phyloP scores from a whole-genome alignment of 2,329 filamentous ascomycete genomes.

The Pestalotiopsis sp. region DNA sequence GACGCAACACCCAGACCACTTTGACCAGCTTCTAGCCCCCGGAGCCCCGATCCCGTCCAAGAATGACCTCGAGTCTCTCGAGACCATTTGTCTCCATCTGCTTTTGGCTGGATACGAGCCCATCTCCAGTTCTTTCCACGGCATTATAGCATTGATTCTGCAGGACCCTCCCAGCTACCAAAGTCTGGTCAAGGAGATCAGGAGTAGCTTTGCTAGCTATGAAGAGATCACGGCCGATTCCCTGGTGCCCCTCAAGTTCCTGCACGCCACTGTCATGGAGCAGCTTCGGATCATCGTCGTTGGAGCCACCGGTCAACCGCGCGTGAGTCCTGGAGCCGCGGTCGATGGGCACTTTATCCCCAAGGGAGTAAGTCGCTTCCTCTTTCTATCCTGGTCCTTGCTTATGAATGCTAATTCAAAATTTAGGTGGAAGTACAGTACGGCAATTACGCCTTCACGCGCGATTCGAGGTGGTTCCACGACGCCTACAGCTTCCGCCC shows the following conservation, averaged over 20 bases:
- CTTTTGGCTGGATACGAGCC: slow-evolving; percentile 21
- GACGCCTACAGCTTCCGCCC: slow-evolving; percentile 14
- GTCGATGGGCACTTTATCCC: slow-evolving; percentile 23
- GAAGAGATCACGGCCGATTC: slow-evolving; percentile 19
- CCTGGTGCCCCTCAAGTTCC: slow-evolving; percentile 17
- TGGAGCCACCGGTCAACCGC: slow-evolving; percentile 18
- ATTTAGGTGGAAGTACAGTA: background rate
- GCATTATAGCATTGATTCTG: slow-evolving; percentile 12
- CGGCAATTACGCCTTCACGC: background rate
- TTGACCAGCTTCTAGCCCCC: slow-evolving; percentile 21
- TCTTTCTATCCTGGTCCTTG: too few species aligned
- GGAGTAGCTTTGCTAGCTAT: slow-evolving; percentile 19
- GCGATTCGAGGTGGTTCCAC: slow-evolving; percentile 13
- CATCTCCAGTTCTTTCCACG: slow-evolving; percentile 18
- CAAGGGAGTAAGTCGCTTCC: slow-evolving; percentile 17
- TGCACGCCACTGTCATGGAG: slow-evolving; percentile 21
- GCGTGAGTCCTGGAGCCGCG: slow-evolving; percentile 23
- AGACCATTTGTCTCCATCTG: slow-evolving; percentile 16
- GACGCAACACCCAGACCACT: slow-evolving; percentile 22
- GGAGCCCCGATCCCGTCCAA: slow-evolving; percentile 12
- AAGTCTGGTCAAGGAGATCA: slow-evolving; percentile 17
- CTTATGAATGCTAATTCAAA: background rate
- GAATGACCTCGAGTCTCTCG: background rate
- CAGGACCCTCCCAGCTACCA: background rate
- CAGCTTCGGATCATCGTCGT: slow-evolving; percentile 18